A percentile compares a stretch with the other conserved stretches of the same genome.
Evolutionary conservation across 2,329 filamentous ascomycete species (phyloP).

Genomic region (Aspergillus tamarii): DNA sequence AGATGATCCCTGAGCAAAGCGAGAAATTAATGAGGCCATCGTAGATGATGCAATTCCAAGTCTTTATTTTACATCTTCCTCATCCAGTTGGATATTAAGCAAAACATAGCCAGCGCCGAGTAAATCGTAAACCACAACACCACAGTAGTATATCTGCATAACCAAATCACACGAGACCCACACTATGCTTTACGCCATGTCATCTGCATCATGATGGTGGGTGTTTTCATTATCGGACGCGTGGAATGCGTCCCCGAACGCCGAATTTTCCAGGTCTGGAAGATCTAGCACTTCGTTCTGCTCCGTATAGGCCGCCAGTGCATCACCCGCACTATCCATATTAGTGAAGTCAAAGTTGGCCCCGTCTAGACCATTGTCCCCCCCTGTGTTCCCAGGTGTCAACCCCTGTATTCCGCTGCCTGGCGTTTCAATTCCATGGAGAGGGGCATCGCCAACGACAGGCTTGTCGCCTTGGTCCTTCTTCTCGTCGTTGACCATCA

Average conservation of each 20-base stretch:
- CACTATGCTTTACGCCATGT: constrained; percentile 36
- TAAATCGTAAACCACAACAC: constrained; percentile 1
- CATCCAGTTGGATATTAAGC: neutral
- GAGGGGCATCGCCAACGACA: constrained; percentile 11
- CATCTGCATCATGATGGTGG: constrained; percentile 45
- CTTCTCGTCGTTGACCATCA: constrained; percentile 69
- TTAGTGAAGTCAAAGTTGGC: constrained; percentile 52
- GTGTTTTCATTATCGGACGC: constrained; percentile 52
- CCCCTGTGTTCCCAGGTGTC: constrained; percentile 27
- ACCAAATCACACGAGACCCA: neutral
- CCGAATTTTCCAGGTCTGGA: constrained; percentile 74
- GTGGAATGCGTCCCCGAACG: constrained; percentile 83
- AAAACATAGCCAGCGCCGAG: constrained; percentile 1
- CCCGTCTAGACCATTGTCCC: constrained; percentile 38
- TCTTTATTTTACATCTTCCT: constrained; percentile 6
- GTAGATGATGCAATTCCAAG: neutral
- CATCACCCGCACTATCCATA: constrained; percentile 70
- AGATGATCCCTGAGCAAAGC: neutral
- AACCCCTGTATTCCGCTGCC: constrained; percentile 30
- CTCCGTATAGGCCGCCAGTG: constrained; percentile 67
- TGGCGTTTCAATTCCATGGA: constrained; percentile 20
- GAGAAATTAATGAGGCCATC: neutral
- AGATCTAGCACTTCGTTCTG: constrained; percentile 57
- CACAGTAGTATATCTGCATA: constrained; percentile 2
- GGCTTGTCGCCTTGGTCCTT: constrained; percentile 40